These are phyloP conservation scores for Tuber aestivum DNA, from an alignment of 495 filamentous ascomycete genomes.

Conservation along the genomic window DNA sequence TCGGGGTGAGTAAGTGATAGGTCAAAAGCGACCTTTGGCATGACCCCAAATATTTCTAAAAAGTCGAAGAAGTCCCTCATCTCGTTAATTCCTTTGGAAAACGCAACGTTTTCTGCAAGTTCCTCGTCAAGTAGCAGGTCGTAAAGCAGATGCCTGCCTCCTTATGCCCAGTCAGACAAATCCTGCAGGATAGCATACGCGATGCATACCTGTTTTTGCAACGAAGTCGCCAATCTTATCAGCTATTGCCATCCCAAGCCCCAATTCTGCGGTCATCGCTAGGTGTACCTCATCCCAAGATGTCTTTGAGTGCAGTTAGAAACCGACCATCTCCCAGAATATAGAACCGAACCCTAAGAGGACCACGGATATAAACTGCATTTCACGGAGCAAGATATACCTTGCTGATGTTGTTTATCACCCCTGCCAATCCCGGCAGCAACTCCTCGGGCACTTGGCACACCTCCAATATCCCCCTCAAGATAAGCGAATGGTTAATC, in stretches of 20 bases:
- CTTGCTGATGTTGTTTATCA: constrained; percentile 80
- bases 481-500: constrained; percentile 85
- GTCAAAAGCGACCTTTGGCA: constrained; percentile 49
- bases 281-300: constrained; percentile 73
- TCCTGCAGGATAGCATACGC: background rate
- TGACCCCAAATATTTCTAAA: constrained; percentile 63
- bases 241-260: constrained; percentile 60
- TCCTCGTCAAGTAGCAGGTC: constrained; percentile 57
- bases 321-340: background rate
- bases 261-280: constrained; percentile 84
- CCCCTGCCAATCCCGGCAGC: constrained; percentile 63
- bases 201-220: constrained; percentile 54
- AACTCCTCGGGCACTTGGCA: constrained; percentile 69
- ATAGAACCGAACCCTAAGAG: background rate
- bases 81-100: constrained; percentile 70
- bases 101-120: constrained; percentile 59
- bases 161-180: constrained; percentile 4
- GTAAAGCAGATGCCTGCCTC: constrained; percentile 57
- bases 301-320: constrained; percentile 7
- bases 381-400: background rate
- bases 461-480: constrained; percentile 86
- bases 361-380: background rate
- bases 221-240: constrained; percentile 77
- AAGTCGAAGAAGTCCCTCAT: constrained; percentile 74
- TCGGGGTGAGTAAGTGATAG: constrained; percentile 36